A percentile compares a stretch with the other conserved stretches of the same genome.
Conservation (phyloP, 805 yeast species). For the Yarrowia deformans region DNA sequence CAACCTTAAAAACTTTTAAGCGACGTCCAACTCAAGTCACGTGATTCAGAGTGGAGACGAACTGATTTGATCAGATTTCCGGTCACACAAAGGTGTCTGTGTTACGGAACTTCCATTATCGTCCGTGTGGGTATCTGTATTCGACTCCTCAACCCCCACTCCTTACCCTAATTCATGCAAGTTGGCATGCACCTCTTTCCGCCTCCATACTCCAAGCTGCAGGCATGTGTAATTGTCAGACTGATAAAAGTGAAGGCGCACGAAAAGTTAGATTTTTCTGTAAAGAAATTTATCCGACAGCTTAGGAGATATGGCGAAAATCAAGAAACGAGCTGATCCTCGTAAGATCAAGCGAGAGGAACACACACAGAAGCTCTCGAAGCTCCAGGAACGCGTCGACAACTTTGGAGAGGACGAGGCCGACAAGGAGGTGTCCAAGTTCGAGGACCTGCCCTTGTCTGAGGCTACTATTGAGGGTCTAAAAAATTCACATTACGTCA, state of each 20-base stretch:
- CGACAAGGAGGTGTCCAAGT: slow-evolving; percentile 56
- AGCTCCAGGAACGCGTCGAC: slow-evolving; percentile 60
- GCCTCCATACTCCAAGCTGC: slow-evolving; percentile 5
- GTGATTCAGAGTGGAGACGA: neutral
- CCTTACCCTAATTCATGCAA: slow-evolving; percentile 10
- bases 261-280: slow-evolving; percentile 28
- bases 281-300: slow-evolving; percentile 27
- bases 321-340: slow-evolving; percentile 21
- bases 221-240: slow-evolving; percentile 7
- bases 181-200: neutral
- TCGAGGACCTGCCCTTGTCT: slow-evolving; percentile 81
- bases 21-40: slow-evolving; percentile 1
- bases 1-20: neutral
- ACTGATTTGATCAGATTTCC: neutral
- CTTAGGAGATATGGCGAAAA: slow-evolving; percentile 6
- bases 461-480: slow-evolving; percentile 71
- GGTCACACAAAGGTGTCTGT: no score
- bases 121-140: neutral
- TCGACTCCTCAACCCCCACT: neutral
- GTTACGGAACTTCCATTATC: no score
- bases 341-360: slow-evolving; percentile 28
- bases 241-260: slow-evolving; percentile 26
- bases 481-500: slow-evolving; percentile 75
- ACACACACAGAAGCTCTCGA: slow-evolving; percentile 36
- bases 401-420: slow-evolving; percentile 54